Evolutionary conservation across 768 basidiomycete species (phyloP), one percentile per base, ranked within the genome.

Genomic region (Lentinula boryana): DNA sequence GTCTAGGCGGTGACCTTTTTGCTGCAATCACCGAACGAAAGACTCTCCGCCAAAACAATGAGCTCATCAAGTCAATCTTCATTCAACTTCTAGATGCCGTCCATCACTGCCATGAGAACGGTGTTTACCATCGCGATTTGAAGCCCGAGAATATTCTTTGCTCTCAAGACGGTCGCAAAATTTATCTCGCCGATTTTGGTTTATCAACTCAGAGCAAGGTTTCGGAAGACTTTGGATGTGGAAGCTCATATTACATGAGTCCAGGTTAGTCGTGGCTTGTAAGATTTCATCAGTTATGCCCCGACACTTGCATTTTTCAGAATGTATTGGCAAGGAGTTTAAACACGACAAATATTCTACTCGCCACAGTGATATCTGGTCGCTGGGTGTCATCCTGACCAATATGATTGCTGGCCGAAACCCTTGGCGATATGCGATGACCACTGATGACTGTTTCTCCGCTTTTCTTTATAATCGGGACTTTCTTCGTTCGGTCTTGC

Each of bases 141-240:
- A 94, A 95, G 71, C 92, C 92, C 0, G 93, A 93, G 70, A 92
- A 88, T 69, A 78, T 93, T 31, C 74, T 94, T 40, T 85, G 83
- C 67, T 80, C 70, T 62, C 73, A 70, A 67, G 84, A 72, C 55
- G 85, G 86, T 15, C 68, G 70, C 44, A 72, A 75, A 62, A 76
- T 92, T 38, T 79, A 78, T 60, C 76, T 93, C 54, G 84, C 88
- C 6, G 92, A 94, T 72, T 94, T 93, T 78, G 92, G 93, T 15
- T 75, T 92, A 44, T 81, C 84, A 0, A 87, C 82, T 6, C 74
- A 72, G 54, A 71, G 73, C 61, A 71, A 68, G 16, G 63, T 80
- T 55, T 82, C 78, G 56, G 69, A 66, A 23, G 81, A 84, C 48
- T 80, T 82, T 63, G 78, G 82, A 0, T 83, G 83, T 50, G 88